Evolutionary conservation across 176 grass and related monocot species (phyloP), one percentile per base, ranked within the genome.

Genomic region (Tillandsia leiboldiana): DNA sequence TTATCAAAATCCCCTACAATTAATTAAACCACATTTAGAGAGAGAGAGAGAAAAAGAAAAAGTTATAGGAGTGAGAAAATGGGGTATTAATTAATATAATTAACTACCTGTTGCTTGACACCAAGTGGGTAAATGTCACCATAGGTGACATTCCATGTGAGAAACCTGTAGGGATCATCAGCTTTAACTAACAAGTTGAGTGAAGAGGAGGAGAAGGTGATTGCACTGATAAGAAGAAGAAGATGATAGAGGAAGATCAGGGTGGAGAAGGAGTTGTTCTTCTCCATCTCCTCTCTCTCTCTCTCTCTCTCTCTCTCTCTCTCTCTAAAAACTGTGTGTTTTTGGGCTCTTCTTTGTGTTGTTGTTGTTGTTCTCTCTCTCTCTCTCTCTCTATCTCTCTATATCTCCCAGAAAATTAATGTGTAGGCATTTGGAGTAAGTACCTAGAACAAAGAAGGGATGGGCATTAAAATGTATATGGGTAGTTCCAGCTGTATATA

Each of bases 1-100:
- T 96, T 70, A 96, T 96, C 79, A 96, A 78, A 66, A 96, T 96
- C 72, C 88, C 93, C 93, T 96, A 86, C 81, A 72, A 33, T 47
- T 24, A 42, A 42, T 42, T 5, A 42, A 42, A 42, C 33, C 17
- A 63, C 3, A 6, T 71, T 50, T 70, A 27, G 20, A 33, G 26
- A 70, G 64, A 51, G 26, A 78, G 63, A 42, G 27, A 28, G 9
- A 63, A 3, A 17, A 3, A 17, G 66, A 12, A 5, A 17, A 22
- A 66, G 11, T 1, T 49, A 69, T 28, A 9, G 15, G 15, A 56
- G 9, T 26, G 4, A 8, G 13, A 13, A 29, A 51, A 52, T 67
- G 47, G 14, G 10, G 4, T 12, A 14, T 15, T n/a, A 14, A 58
- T n/a, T 13, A n/a, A 58, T 11, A 15, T 58, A n/a, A 58, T 17